Conservation (phyloP, 495 filamentous ascomycete genomes). For the Aspergillus funiculosus region DNA sequence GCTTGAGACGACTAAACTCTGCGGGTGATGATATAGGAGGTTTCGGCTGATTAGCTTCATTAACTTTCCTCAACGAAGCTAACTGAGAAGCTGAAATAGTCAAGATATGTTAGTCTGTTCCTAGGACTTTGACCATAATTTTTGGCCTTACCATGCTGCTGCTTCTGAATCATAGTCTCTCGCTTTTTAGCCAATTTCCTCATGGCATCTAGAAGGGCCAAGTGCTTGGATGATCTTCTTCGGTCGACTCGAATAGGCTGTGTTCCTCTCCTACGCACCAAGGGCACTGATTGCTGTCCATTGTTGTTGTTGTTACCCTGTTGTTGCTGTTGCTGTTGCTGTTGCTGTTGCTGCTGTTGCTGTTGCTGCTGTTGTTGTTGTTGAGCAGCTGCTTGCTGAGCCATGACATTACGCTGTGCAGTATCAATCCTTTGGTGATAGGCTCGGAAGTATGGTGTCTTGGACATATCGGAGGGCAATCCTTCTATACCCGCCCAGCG, state of each 20-base stretch:
- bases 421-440: slow-evolving; percentile 76
- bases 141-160: slow-evolving; percentile 59
- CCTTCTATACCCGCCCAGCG: slow-evolving; percentile 89
- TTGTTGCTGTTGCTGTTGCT: slow-evolving; percentile 47
- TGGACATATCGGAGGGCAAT: slow-evolving; percentile 81
- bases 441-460: slow-evolving; percentile 84
- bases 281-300: slow-evolving; percentile 51
- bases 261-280: slow-evolving; percentile 60
- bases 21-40: slow-evolving; percentile 64
- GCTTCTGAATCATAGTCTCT: slow-evolving; percentile 77
- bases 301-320: slow-evolving; percentile 37
- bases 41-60: slow-evolving; percentile 60
- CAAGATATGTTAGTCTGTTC: slow-evolving; percentile 17
- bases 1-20: slow-evolving; percentile 82
- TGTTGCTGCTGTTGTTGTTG: slow-evolving; percentile 46
- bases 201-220: slow-evolving; percentile 89
- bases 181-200: slow-evolving; percentile 91
- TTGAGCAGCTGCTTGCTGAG: slow-evolving; percentile 55
- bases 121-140: slow-evolving; percentile 1
- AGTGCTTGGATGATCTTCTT: slow-evolving; percentile 73
- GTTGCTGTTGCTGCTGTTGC: slow-evolving; percentile 46
- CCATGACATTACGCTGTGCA: slow-evolving; percentile 61
- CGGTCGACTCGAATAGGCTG: slow-evolving; percentile 77
- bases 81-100: slow-evolving; percentile 48
- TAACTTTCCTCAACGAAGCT: slow-evolving; percentile 64